Percentiles rank a stretch among this genome's conserved stretches.
phyloP scores from a whole-genome alignment of 805 yeast genomes.

The Candida pseudofarinosa region DNA sequence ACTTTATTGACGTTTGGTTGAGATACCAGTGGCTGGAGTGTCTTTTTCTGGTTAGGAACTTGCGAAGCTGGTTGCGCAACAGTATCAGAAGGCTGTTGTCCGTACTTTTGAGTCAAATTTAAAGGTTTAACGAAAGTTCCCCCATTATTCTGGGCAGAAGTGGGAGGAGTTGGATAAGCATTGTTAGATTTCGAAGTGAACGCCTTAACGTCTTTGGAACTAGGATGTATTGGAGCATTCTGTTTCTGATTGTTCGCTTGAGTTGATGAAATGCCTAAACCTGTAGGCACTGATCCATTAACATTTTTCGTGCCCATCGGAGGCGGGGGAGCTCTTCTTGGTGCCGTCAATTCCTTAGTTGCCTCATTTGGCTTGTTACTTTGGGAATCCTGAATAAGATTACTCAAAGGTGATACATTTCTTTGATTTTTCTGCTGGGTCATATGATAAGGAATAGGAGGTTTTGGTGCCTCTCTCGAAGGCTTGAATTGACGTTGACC shows the following conservation, averaged over 20 bases:
- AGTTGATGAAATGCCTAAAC: conserved; percentile 18
- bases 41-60: neutral
- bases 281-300: conserved; percentile 14
- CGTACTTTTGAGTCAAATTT: conserved; percentile 13
- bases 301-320: conserved; percentile 22
- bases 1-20: conserved; percentile 2
- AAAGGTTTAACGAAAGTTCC: conserved; percentile 16
- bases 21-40: neutral
- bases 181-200: conserved; percentile 22
- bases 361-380: conserved; percentile 6
- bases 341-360: conserved; percentile 38
- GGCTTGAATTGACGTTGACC: conserved; percentile 25
- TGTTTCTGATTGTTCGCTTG: conserved; percentile 21
- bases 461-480: conserved; percentile 39
- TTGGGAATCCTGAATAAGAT: conserved; percentile 24
- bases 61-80: conserved; percentile 1
- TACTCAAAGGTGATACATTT: conserved; percentile 31
- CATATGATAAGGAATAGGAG: conserved; percentile 40
- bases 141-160: conserved; percentile 12
- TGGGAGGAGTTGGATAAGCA: conserved; percentile 20
- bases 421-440: conserved; percentile 13
- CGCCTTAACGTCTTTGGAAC: conserved; percentile 24
- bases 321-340: conserved; percentile 56
- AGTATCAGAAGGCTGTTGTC: conserved; percentile 9
- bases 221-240: conserved; percentile 28